Evolutionary conservation across 371 early-diverging fungal species (phyloP), one percentile per base, ranked within the genome.

Genomic region (Cladochytrium tenue): DNA sequence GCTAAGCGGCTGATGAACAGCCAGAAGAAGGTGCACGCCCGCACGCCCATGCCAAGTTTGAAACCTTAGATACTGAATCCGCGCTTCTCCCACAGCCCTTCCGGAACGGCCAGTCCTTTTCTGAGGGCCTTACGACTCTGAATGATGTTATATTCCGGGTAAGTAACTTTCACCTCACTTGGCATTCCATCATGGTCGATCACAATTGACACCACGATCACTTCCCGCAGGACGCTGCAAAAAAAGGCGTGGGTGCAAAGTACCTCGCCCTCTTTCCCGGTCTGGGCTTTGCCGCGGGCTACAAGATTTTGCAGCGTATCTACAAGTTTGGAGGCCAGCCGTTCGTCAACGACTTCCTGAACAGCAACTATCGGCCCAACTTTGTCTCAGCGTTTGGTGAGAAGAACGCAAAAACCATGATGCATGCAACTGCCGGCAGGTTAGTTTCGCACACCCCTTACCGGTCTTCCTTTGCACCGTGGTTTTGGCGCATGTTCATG

Each of bases 321-420:
- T 97, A 97, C 88, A 96, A 97, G 83, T 97, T 95, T 70, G 97
- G 96, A 71, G 98, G 98, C 20, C 98, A 97, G 81, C 96, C 97
- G 26, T 93, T 91, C 68, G 95, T 93, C 32, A 92, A 90, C 74
- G 97, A 97, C 78, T 94, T 88, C 74, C 73, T 97, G 63, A 92
- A 91, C 80, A 87, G 72, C 35, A 74, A 95, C 78, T 87, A 95
- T 84, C 87, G 88, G 69, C 71, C 73, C 27, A 51, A 78, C n/a
- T 97, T 97, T 79, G 78, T 85, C 52, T 68, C 71, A 27, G 69
- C 85, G 32, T 96, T 96, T 86, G 96, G 97, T 51, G 96, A 96
- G 66, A 88, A 89, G 77, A 92, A 92, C 55, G 91, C 94, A 68
- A 95, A 95, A 85, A 92, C 95, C 20, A 89, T 95, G 71, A 91